Evolutionary conservation across 371 early-diverging fungal genomes (phyloP), one percentile per base, ranked within the genome.

Genomic region (Syncephalastrum monosporum): DNA sequence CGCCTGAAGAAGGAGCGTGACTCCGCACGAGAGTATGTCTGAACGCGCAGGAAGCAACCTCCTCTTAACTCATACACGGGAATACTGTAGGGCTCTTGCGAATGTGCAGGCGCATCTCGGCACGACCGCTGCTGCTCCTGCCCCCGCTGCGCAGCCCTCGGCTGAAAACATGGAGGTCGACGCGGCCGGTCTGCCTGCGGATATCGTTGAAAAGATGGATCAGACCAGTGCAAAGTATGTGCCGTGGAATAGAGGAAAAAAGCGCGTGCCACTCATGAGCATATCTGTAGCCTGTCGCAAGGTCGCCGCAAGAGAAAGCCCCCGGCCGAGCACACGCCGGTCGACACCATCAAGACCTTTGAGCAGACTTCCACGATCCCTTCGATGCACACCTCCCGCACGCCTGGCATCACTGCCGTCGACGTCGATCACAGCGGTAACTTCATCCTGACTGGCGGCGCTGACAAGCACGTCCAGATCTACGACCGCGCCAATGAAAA

Each of bases 1-100:
- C 82, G 98, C 25, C 69, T 96, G 24, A 80, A 90, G 69, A 86
- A 87, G 64, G 96, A 96, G 68, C 86, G 95, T 45, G 95, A 97
- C 65, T 86, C 91, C 48, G 95, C 96, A 44, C 79, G 97, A 62
- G 85, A 87, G 82, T 89, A 82, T 65, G 77, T 71, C 5, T 45
- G 14, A 42, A 5, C 38, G 3, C 12, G 6, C 8, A 33, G 2
- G 0, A 33, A 29, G 6, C 29, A 29, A 29, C 7, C 6, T 6
- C 29, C 21, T 21, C 21, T 21, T 21, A 21, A 21, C 42, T 38
- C 8, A 33, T 41, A 24, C 46, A 44, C 7, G 13, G 38, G n/a
- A 4, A 8, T 14, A 21, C 55, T 51, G 16, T 68, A 83, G 83
- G 54, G 86, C 88, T 19, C 80, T 90, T 47, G 85, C 84, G 3